These are phyloP conservation scores for Biscutella auriculata DNA, from an alignment of 441 rosid species.

Conservation along the genomic window DNA sequence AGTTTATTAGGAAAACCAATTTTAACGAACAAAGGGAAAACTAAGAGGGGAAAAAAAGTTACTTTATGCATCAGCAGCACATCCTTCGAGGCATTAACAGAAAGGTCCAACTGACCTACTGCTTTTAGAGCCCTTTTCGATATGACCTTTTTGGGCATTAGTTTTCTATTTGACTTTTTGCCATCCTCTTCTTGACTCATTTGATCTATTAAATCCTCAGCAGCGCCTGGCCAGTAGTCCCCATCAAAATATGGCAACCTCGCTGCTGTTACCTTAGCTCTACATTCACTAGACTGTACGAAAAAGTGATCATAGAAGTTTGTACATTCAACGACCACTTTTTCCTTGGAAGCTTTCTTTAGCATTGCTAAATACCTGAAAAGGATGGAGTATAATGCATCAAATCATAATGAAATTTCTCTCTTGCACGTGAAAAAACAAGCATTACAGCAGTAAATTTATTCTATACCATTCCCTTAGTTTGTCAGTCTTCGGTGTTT, in stretches of 20 bases:
- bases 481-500: slow-evolving; percentile 96
- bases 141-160: slow-evolving; percentile 60
- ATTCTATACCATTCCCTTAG: slow-evolving; percentile 88
- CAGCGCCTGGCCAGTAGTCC: slow-evolving; percentile 99
- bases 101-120: slow-evolving; percentile 86
- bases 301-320: slow-evolving; percentile 93
- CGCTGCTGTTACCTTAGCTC: slow-evolving; percentile 91
- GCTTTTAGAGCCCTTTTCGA: slow-evolving; percentile 96
- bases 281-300: slow-evolving; percentile 67
- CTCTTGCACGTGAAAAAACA: too few species aligned
- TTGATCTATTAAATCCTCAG: slow-evolving; percentile 88
- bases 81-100: slow-evolving; percentile 91
- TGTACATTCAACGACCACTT: slow-evolving; percentile 72
- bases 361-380: slow-evolving; percentile 84
- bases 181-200: slow-evolving; percentile 94
- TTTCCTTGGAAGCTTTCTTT: slow-evolving; percentile 78
- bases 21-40: not conserved
- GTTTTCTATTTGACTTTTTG: slow-evolving; percentile 78
- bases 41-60: not conserved
- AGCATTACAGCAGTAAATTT: too few species aligned
- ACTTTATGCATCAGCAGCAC: slow-evolving; percentile 89
- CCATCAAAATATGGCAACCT: slow-evolving; percentile 99
- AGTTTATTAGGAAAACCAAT: not conserved
- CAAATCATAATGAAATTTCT: too few species aligned
- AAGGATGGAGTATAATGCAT: slow-evolving; percentile 8